A percentile compares a stretch with the other conserved stretches of the same genome.
These are phyloP conservation scores for Penstemon eatonii DNA, from an alignment of 257 asterid genomes.

Conservation along the genomic window DNA sequence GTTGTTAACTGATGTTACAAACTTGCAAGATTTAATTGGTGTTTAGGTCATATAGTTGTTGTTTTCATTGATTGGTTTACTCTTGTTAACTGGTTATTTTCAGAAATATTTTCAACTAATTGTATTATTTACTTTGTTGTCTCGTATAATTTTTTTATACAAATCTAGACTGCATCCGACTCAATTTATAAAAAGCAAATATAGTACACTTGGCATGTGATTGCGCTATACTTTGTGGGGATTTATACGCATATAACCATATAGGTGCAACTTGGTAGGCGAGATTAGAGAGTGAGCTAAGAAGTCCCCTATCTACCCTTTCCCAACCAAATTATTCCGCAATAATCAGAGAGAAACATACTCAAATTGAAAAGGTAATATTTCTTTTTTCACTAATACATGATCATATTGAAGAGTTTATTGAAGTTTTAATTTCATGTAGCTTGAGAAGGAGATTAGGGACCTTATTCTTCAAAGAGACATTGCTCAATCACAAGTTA, in stretches of 20 bases:
- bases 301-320: constrained; percentile 47
- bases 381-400: too few relatives aligned
- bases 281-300: constrained; percentile 69
- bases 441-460: constrained; percentile 78
- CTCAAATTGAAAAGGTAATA: constrained; percentile 73
- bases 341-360: constrained; percentile 66
- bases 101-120: constrained; percentile 30
- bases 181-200: too few relatives aligned
- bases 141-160: not conserved
- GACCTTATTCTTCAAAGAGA: constrained; percentile 80
- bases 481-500: constrained; percentile 77
- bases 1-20: constrained; percentile 33
- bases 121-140: not conserved
- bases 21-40: constrained; percentile 38
- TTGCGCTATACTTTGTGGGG: too few relatives aligned
- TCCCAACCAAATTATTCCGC: constrained; percentile 47
- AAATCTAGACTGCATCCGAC: too few relatives aligned
- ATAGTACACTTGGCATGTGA: too few relatives aligned
- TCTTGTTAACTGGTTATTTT: constrained; percentile 37
- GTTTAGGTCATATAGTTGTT: constrained; percentile 25
- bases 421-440: constrained; percentile 27
- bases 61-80: constrained; percentile 14
- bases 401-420: not conserved
- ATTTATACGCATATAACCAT: too few relatives aligned
- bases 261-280: too few relatives aligned